phyloP scores from a whole-genome alignment of 805 yeast species.

The Saccharomycopsis fodiens region DNA sequence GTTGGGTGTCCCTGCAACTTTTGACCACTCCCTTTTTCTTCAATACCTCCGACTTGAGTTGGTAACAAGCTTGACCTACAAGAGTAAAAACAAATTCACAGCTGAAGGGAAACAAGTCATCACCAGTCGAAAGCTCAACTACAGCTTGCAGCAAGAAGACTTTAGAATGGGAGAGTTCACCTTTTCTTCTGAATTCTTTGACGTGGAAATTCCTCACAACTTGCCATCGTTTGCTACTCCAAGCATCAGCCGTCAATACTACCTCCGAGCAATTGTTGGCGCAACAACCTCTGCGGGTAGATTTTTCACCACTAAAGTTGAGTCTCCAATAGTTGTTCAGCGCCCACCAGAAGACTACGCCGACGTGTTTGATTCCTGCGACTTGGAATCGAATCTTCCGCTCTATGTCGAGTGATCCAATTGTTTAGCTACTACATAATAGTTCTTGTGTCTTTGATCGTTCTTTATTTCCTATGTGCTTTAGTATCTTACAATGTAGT shows the following conservation, averaged over 20 bases:
- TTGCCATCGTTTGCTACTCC: neutral
- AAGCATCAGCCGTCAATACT: neutral
- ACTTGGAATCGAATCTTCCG: neutral
- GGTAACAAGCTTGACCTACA: neutral
- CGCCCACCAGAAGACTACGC: neutral
- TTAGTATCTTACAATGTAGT: too few relatives aligned
- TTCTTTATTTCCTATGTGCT: too few relatives aligned
- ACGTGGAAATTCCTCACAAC: neutral
- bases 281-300: neutral
- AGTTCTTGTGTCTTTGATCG: too few relatives aligned
- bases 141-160: neutral
- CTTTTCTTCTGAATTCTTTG: neutral
- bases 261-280: neutral
- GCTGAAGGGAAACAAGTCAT: slow-evolving; percentile 1
- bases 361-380: neutral
- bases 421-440: too few relatives aligned
- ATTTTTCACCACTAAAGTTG: neutral
- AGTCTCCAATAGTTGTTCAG: neutral
- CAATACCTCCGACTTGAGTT: neutral
- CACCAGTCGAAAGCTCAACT: neutral
- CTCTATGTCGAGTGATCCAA: neutral
- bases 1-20: too few relatives aligned
- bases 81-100: neutral
- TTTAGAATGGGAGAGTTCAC: neutral
- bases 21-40: too few relatives aligned